Conservation (phyloP, 2,329 filamentous ascomycete genomes). For the Stromatinia cepivora region DNA sequence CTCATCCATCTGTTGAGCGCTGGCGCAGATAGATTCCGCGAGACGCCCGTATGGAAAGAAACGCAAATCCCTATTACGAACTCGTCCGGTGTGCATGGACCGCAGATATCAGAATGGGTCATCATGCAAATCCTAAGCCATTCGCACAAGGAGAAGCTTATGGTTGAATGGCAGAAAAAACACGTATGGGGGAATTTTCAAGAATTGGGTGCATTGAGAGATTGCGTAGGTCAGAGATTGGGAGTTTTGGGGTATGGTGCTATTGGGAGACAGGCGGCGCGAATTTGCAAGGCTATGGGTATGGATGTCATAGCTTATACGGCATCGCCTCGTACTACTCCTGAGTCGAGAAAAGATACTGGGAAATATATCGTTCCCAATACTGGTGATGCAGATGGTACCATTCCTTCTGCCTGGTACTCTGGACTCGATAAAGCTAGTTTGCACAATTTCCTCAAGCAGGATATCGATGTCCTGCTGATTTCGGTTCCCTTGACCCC, state of each 20-base stretch:
- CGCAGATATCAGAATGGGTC: constrained; percentile 67
- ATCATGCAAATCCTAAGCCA: constrained; percentile 61
- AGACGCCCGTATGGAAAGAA: constrained; percentile 40
- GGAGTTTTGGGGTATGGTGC: constrained; percentile 49
- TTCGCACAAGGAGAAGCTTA: constrained; percentile 53
- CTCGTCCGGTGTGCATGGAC: constrained; percentile 45
- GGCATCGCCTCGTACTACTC: constrained; percentile 57
- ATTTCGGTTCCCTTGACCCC: constrained; percentile 43
- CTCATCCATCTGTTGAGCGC: constrained; percentile 42
- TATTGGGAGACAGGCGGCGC: constrained; percentile 47
- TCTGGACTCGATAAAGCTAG: constrained; percentile 40
- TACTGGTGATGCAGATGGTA: constrained; percentile 48
- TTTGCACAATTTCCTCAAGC: constrained; percentile 42
- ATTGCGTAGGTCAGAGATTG: constrained; percentile 58
- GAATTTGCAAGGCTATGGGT: constrained; percentile 56
- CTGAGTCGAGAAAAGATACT: constrained; percentile 55
- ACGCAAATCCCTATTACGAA: constrained; percentile 42
- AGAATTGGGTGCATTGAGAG: constrained; percentile 45
- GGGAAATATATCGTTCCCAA: constrained; percentile 62
- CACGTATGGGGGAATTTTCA: constrained; percentile 51
- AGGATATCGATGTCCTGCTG: constrained; percentile 44
- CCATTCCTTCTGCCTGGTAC: constrained; percentile 43
- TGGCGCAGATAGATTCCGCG: constrained; percentile 39
- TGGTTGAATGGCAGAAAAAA: constrained; percentile 59
- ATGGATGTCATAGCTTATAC: constrained; percentile 67